Evolutionary conservation across 768 basidiomycete genomes (phyloP).

Genomic region (Macrolepiota albuminosa): DNA sequence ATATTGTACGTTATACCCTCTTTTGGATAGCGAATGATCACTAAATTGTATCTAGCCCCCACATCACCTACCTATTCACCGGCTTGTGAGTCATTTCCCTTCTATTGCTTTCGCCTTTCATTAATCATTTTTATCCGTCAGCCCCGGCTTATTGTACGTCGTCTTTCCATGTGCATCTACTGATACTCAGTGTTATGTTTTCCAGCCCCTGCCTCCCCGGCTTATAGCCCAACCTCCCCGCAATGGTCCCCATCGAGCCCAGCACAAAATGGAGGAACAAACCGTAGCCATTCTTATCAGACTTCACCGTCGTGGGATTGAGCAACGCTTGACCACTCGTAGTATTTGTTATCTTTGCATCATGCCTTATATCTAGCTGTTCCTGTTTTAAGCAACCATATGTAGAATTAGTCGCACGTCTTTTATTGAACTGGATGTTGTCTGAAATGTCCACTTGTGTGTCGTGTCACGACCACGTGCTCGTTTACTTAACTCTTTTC

Average conservation of each 20-base stretch:
- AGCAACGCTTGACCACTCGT: slow-evolving; percentile 13
- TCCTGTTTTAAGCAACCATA: slow-evolving; percentile 18
- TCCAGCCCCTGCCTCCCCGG: slow-evolving; percentile 77
- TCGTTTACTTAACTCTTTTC: not conserved
- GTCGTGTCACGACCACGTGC: not conserved
- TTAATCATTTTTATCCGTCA: slow-evolving; percentile 21
- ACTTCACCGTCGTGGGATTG: slow-evolving; percentile 51
- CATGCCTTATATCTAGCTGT: slow-evolving; percentile 24
- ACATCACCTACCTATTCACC: slow-evolving; percentile 87
- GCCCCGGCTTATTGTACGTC: slow-evolving; percentile 77
- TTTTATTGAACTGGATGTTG: slow-evolving; percentile 22
- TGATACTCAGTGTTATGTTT: slow-evolving; percentile 13
- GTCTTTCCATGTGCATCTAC: not conserved
- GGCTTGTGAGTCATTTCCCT: slow-evolving; percentile 55
- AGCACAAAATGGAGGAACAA: slow-evolving; percentile 47
- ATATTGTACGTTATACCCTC: slow-evolving; percentile 64
- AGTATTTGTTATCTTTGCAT: slow-evolving; percentile 17
- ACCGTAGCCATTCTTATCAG: slow-evolving; percentile 40
- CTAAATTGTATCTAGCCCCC: slow-evolving; percentile 47
- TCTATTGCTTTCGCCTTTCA: not conserved
- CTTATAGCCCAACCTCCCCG: slow-evolving; percentile 85
- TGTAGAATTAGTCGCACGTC: slow-evolving; percentile 24
- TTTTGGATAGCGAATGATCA: not conserved
- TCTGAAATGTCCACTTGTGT: not conserved
- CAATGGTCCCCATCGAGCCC: slow-evolving; percentile 80